Percentiles rank a stretch among this genome's conserved stretches.
phyloP scores from a whole-genome alignment of 352 stramenopile genomes.

The Lagenidium giganteum region DNA sequence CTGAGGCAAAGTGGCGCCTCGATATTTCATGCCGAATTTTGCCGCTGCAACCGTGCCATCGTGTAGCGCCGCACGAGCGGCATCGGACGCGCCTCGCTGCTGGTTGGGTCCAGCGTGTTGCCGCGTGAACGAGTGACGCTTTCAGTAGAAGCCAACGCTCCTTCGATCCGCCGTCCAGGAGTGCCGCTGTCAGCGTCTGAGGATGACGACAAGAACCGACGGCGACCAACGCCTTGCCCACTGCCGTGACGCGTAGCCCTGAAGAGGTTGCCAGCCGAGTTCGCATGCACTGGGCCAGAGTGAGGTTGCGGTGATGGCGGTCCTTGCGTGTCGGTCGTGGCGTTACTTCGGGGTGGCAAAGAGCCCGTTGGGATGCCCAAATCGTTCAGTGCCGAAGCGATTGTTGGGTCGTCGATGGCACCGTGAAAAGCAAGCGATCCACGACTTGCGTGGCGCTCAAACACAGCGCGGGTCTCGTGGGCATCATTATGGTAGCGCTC shows the following conservation, averaged over 20 bases:
- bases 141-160: conserved; percentile 1
- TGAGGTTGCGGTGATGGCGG: neutral
- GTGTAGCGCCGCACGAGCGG: conserved; percentile 43
- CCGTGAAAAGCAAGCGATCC: conserved; percentile 77
- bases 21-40: conserved; percentile 20
- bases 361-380: too few species aligned
- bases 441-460: conserved; percentile 81
- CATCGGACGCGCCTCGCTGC: conserved; percentile 15
- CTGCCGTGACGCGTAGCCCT: conserved; percentile 51
- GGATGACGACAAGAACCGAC: conserved; percentile 51
- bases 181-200: neutral
- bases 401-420: conserved; percentile 23
- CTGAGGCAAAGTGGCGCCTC: too few species aligned
- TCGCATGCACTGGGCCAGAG: too few species aligned
- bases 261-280: conserved; percentile 65
- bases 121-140: too few species aligned
- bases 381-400: conserved; percentile 10
- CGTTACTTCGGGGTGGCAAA: neutral
- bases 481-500: conserved; percentile 47
- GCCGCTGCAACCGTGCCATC: conserved; percentile 17
- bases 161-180: too few species aligned
- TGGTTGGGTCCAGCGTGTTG: conserved; percentile 7
- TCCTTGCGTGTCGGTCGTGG: neutral
- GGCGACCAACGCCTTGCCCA: conserved; percentile 36
- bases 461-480: conserved; percentile 46